A percentile compares a stretch with the other conserved stretches of the same genome.
Evolutionary conservation across 495 filamentous ascomycete species (phyloP).

Genomic region (Filosporella fistucella): DNA sequence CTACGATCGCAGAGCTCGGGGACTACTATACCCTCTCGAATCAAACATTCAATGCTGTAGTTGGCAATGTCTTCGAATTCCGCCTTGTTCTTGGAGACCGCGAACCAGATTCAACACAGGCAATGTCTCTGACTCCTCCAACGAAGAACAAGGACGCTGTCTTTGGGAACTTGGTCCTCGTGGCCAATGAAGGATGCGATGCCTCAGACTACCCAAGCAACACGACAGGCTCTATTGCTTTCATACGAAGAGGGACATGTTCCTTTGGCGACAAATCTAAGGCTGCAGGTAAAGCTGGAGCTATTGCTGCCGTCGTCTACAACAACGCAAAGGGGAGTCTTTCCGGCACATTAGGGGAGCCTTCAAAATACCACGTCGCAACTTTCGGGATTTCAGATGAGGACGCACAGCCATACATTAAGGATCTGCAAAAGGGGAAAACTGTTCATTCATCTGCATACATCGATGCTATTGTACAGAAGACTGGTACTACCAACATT

Average conservation of each 20-base stretch:
- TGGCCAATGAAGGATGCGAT: constrained; percentile 43
- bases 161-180: constrained; percentile 34
- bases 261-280: constrained; percentile 56
- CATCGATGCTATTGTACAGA: constrained; percentile 44
- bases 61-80: constrained; percentile 52
- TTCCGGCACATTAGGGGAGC: constrained; percentile 48
- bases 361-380: constrained; percentile 47
- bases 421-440: constrained; percentile 41
- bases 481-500: constrained; percentile 44
- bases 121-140: constrained; percentile 58
- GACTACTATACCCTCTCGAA: constrained; percentile 55
- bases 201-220: constrained; percentile 37
- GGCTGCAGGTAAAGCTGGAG: constrained; percentile 51
- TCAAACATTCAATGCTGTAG: constrained; percentile 55
- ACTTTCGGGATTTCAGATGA: constrained; percentile 50
- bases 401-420: constrained; percentile 43
- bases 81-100: constrained; percentile 49
- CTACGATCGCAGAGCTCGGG: constrained; percentile 39
- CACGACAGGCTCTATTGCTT: constrained; percentile 45
- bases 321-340: constrained; percentile 47
- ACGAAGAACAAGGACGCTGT: constrained; percentile 53
- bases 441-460: constrained; percentile 47
- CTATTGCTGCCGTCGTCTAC: constrained; percentile 56
- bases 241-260: constrained; percentile 54
- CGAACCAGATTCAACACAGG: constrained; percentile 42